Evolutionary conservation across 2,329 filamentous ascomycete genomes (phyloP).

Genomic region (Aspergillus pseudoviridinutans): DNA sequence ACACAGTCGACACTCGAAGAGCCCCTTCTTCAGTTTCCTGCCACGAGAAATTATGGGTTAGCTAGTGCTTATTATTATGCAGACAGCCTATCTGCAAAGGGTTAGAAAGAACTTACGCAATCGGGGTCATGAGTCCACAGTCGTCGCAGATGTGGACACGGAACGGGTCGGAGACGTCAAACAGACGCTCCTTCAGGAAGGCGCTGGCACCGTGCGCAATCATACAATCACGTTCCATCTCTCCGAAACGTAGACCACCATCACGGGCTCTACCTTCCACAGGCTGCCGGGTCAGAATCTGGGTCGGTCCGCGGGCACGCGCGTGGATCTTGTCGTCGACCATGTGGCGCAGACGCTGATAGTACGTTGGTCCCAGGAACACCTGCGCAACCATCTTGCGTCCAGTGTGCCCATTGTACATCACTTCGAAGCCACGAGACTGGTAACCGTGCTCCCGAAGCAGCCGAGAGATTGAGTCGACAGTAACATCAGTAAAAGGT

Average conservation of each 20-base stretch:
- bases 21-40: constrained; percentile 89
- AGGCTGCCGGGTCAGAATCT: constrained; percentile 95
- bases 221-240: constrained; percentile 99
- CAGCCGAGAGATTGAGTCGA: constrained; percentile 84
- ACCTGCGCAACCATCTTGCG: constrained; percentile 90
- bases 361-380: constrained; percentile 97
- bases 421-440: constrained; percentile 92
- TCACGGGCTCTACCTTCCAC: constrained; percentile 98
- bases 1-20: constrained; percentile 94
- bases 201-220: constrained; percentile 97
- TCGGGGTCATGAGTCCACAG: constrained; percentile 96
- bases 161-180: constrained; percentile 97
- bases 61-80: constrained; percentile 16
- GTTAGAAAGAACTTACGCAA: constrained; percentile 69
- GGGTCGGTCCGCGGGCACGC: constrained; percentile 91
- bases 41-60: constrained; percentile 17
- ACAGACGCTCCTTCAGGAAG: constrained; percentile 95
- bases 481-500: constrained; percentile 95
- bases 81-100: background rate
- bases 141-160: constrained; percentile 98
- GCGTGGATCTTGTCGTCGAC: constrained; percentile 99
- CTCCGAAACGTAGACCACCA: constrained; percentile 97
- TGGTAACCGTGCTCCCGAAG: constrained; percentile 90
- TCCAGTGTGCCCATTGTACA: constrained; percentile 98
- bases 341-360: constrained; percentile 98